Base-by-base conservation (phyloP, 2,329 filamentous ascomycete species). In the Hypoxylon sp. region DNA sequence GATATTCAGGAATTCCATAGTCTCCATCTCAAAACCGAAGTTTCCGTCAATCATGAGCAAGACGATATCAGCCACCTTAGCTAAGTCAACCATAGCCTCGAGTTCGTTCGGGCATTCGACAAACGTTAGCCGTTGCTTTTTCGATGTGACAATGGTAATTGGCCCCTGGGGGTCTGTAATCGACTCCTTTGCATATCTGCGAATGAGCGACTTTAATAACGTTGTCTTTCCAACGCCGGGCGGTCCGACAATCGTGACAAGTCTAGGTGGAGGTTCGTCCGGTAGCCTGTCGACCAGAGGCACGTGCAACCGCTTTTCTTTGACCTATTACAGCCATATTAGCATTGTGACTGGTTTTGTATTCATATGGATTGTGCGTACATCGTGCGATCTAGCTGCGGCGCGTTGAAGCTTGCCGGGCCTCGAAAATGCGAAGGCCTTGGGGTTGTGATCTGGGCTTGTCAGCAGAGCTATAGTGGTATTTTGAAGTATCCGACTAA, bases 1-100 rank as follows among this genome's bases (percentile, higher is more conserved):
- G 17, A 98, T 91, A 75, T 98, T 98, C 77, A 99, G 84, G 69
- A 99, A 99, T 82, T 99, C 96, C 96, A 99, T 99, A 0, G 96
- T 99, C 86, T 99, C 96, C 96, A 99, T 99, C 82, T 99, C 96
- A 78, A 99, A 99, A 13, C 96, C 97, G 77, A 92, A 99, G 82
- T 98, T 98, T 62, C 96, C 97, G 78, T 99, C 96, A 75, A 99
- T 99, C 93, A 99, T 96, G 63, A 99, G 87, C 55, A 99, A 86
- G 5, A 98, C 93, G 76, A 99, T 98, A 79, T 99, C 96, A 17
- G 97, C 96, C 48, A 99, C 93, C 82, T 99, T 99, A 66, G 96
- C 93, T 63, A 98, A 88, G 81, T 99, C 96, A 72, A 99, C 95
- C 93, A 98, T 98, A 73, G 93, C 92, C 70, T 97, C 95, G 60